Evolutionary conservation across 2,329 filamentous ascomycete species (phyloP), one percentile per base, ranked within the genome.

Genomic region (Colletotrichum theobromicola): DNA sequence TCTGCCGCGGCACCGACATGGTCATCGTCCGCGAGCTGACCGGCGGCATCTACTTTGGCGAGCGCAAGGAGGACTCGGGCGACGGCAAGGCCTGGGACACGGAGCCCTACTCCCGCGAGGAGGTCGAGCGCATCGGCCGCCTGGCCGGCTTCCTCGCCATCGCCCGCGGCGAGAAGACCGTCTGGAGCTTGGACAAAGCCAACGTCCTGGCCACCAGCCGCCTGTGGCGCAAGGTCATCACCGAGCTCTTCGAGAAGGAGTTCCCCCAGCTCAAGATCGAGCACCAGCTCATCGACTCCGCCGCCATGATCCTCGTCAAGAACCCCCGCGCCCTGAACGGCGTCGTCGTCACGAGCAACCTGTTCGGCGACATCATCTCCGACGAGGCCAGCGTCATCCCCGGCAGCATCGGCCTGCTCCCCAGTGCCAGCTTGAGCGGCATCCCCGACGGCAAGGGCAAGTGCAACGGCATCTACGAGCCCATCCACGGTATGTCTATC

Each of bases 271-370:
- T 98, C 60, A 91, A 94, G 87, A 87, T 97, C 57, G 91, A 93
- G 77, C 96, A 98, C 84, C 96, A 98, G 83, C 90, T 98, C 65
- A 98, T 98, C 82, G 96, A 98, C 87, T 95, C 92, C 71, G 96
- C 96, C n/a, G 96, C 96, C 77, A 98, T 98, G 96, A 88, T 98
- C 79, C 95, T 98, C 94, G 91, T 98, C 82, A 98, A 98, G 93
- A 96, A 96, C 85, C 96, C 96, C 12, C 89, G 93, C 13, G 91
- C 92, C 26, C 89, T 98, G 67, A 98, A 98, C 83, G 97, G 96
- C 68, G 92, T 98, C 42, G 91, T 98, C 61, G 93, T 98, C 77
- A 98, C 96, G 15, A 96, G 93, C 88, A 99, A 98, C 85, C 83
- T 98, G 79, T 98, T 98, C 83, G 97, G 96, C 76, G 96, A 98